Percentiles rank a stretch among this genome's conserved stretches.
phyloP scores from a whole-genome alignment of 805 yeast genomes.

The Pichia insulana region DNA sequence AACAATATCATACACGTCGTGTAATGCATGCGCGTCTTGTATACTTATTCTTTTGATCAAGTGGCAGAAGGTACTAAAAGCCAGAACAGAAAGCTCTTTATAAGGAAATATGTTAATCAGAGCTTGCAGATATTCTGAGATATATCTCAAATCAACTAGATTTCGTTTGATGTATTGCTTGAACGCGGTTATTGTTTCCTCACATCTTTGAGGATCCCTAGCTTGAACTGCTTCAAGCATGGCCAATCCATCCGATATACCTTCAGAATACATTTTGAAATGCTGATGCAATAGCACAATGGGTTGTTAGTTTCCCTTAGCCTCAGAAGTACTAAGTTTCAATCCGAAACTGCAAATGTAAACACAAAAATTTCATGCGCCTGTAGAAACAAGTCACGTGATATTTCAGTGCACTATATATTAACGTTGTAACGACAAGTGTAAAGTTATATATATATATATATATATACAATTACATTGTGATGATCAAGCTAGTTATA shows the following conservation, averaged over 20 bases:
- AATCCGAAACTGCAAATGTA: not conserved
- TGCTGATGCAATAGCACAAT: not conserved
- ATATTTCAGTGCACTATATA: not conserved
- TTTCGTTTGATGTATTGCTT: conserved; percentile 50
- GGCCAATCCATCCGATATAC: conserved; percentile 16
- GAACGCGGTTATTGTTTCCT: conserved; percentile 26
- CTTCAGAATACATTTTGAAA: conserved; percentile 9
- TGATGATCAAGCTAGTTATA: too few species aligned
- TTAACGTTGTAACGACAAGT: too few species aligned
- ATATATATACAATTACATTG: too few species aligned
- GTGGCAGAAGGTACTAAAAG: conserved; percentile 48
- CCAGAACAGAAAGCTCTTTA: conserved; percentile 31
- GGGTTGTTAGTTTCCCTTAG: too few species aligned
- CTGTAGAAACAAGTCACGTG: not conserved
- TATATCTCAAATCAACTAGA: conserved; percentile 40
- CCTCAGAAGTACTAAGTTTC: too few species aligned
- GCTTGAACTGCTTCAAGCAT: conserved; percentile 21
- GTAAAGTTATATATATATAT: too few species aligned
- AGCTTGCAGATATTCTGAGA: conserved; percentile 42
- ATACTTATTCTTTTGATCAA: conserved; percentile 48
- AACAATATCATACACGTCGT: conserved; percentile 34
- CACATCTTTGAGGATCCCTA: conserved; percentile 14
- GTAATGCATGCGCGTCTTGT: conserved; percentile 41
- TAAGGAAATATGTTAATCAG: conserved; percentile 37
- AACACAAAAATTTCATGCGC: not conserved